A percentile compares a stretch with the other conserved stretches of the same genome.
These are phyloP conservation scores for Verbascum thapsus DNA, from an alignment of 257 asterid species.

Conservation along the genomic window DNA sequence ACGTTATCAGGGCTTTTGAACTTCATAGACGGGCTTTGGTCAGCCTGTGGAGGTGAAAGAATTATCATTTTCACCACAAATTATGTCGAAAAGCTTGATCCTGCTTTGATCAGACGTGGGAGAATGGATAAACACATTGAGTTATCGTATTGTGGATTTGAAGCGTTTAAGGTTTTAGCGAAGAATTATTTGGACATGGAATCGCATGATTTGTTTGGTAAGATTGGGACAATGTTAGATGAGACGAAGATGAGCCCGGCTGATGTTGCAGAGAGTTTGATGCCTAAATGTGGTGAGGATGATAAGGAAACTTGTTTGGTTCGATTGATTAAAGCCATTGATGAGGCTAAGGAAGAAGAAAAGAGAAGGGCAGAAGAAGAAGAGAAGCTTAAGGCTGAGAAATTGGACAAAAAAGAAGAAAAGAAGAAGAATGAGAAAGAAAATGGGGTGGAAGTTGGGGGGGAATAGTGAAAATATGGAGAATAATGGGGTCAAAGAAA, in stretches of 20 bases:
- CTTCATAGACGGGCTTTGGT: conserved; percentile 73
- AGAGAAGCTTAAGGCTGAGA: conserved; percentile 34
- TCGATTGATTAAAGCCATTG: conserved; percentile 44
- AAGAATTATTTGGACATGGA: conserved; percentile 37
- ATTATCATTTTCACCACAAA: conserved; percentile 64
- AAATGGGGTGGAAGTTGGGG: neutral
- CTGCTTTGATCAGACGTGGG: conserved; percentile 59
- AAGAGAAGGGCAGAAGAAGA: conserved; percentile 35
- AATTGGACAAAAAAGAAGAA: conserved; percentile 26
- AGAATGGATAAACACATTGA: conserved; percentile 65
- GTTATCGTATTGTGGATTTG: conserved; percentile 53
- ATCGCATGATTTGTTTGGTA: conserved; percentile 36
- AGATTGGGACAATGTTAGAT: conserved; percentile 34
- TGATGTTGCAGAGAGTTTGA: conserved; percentile 54
- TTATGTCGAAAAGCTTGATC: conserved; percentile 54
- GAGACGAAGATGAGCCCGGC: conserved; percentile 46
- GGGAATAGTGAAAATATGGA: neutral
- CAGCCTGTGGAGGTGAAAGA: conserved; percentile 60
- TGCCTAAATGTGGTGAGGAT: conserved; percentile 47
- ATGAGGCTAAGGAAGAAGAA: conserved; percentile 39
- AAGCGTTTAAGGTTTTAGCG: conserved; percentile 42
- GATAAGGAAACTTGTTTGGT: conserved; percentile 38
- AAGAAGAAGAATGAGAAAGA: neutral
- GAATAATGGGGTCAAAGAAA: neutral
- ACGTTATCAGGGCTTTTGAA: conserved; percentile 65